Evolutionary conservation across 1,284 basidiomycete genomes (phyloP), one percentile per base, ranked within the genome.

Genomic region (Cutaneotrichosporon sp.): DNA sequence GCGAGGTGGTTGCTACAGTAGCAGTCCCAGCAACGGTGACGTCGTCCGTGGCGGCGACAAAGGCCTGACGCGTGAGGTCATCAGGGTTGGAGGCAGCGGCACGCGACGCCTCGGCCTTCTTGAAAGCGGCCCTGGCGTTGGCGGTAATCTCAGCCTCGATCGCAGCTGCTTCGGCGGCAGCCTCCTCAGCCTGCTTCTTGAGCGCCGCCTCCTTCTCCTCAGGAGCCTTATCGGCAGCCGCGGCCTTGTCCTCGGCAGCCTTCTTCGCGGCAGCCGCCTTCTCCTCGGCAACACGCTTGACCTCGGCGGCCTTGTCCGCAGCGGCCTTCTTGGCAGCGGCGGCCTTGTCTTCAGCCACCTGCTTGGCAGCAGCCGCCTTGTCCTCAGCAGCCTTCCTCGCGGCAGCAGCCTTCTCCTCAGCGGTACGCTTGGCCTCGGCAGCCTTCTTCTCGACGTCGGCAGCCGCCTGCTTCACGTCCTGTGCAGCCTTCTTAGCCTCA

Each of bases 381-480:
- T 36, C 53, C 55, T 62, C 56, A 8, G 57, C 61, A 50, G 50
- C 51, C 14, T 46, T 31, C 56, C 62, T 55, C 47, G 32, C 32
- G 5, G 22, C 60, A 50, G 58, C 36, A 47, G 47, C 56, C 22
- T 51, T 61, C 16, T 53, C 49, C 40, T 34, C 51, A 21, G 26
- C 50, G n/a, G 26, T 8, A 52, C 60, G 36, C 58, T 58, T 59
- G 58, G 52, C 30, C 59, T 60, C 21, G 51, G 34, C 40, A 53
- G 61, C 56, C 68, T 69, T 49, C 58, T 69, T 65, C 51, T 64
- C 61, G 53, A 31, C 61, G 22, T 51, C 56, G 34, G 47, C 46
- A 13, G 56, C 40, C 7, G 62, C 55, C 46, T 59, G n/a, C 53
- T 55, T 55, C 14, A 40, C 61, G 50, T 63, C 34, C 50, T 58